Evolutionary conservation across 2,329 filamentous ascomycete genomes (phyloP), one percentile per base, ranked within the genome.

Genomic region (Acephala macrosclerotiorum): DNA sequence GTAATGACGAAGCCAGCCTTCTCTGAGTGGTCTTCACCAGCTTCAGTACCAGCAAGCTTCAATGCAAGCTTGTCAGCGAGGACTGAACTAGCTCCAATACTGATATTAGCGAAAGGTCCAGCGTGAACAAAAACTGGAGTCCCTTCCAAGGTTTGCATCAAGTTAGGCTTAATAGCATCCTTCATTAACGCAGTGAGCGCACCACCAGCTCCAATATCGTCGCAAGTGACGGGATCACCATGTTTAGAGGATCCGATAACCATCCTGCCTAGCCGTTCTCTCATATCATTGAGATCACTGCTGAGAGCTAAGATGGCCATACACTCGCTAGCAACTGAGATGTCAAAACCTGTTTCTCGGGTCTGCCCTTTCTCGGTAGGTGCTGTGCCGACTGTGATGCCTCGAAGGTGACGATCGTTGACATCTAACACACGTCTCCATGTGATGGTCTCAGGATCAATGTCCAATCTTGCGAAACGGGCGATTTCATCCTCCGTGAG

Each of bases 91-190:
- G 96, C 96, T 58, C 96, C 96, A 70, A 99, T 98, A 79, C 91
- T 95, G 78, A 99, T 99, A 80, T 99, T 99, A 76, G 96, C 96
- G 75, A 99, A 99, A 18, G 96, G 96, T 4, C 96, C 96, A 25
- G 96, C 96, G 76, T 99, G 96, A 16, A 99, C 96, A 76, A 99
- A 96, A 2, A 98, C 96, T 0, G 96, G 96, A 8, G 96, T 99
- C 33, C 96, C 96, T 79, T 99, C 96, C 61, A 99, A 84, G 35
- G 93, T 97, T 80, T 99, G 96, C 96, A 99, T 98, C 70, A 99
- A 83, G 81, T 97, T 99, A 66, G 96, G 96, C 85, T 99, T 99
- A 82, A 98, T 97, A 64, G 96, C 94, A 80, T 99, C 96, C 82
- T 91, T 96, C 92, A 99, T 97, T 74, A 99, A 84, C 35, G 94